Base-by-base conservation (phyloP, 306 rosid species). In the Inga oerstediana region DNA sequence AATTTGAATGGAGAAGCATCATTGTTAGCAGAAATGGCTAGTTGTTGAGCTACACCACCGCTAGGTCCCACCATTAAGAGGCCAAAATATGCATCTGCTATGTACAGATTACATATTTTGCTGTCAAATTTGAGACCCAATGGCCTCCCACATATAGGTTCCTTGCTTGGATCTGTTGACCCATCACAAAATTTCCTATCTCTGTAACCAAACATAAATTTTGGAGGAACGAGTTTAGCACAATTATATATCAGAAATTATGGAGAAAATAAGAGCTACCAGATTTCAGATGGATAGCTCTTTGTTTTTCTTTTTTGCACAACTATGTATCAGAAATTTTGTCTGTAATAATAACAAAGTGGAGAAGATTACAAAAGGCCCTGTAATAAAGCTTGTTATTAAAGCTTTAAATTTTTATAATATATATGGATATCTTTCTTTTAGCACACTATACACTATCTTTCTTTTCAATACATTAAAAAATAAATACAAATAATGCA, bases 131-230 rank as follows among this genome's bases (percentile, higher is more conserved):
- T 49, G 22, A 90, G 39, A 0, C 93, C 93, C 12, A 90, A 14
- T 56, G 93, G 93, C 74, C 93, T 90, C 54, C 94, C 94, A 84
- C 91, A 89, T 4, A 8, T 61, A 7, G 87, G 80, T 64, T 89
- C 92, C 17, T 14, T 39, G 3, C 75, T 27, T 17, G 62, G 72
- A 56, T 86, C 74, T 2, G 79, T 87, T 65, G 89, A 81, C 4
- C 92, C 88, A 75, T 91, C 84, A 70, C 94, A 91, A 0, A 71
- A 8, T 20, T 56, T 79, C 68, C 87, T 85, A 8, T 74, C 67
- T 88, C 94, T 58, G 13, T 91, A 24, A 35, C 41, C 19, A 20
- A 4, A 9, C 27, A 30, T 10, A 4, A 16, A 51, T 51, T 51
- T 54, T 54, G 61, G 61, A 54, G 9, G 10, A 54, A 54, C 61